phyloP scores from a whole-genome alignment of 73 alveolate genomes.

The Stentor coeruleus region DNA sequence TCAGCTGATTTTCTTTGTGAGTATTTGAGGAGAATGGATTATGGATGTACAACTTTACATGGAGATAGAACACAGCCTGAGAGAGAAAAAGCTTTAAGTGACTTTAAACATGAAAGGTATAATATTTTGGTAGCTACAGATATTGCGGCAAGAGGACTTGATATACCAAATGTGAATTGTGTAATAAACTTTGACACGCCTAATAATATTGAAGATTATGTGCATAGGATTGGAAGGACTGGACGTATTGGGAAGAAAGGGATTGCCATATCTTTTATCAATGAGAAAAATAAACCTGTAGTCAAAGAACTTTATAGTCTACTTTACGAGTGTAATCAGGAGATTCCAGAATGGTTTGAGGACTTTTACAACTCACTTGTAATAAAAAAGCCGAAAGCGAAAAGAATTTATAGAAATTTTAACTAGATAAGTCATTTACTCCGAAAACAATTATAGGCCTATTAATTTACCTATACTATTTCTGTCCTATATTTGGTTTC shows the following conservation, averaged over 20 bases:
- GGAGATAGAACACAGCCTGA: slow-evolving; percentile 64
- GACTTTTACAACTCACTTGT: background rate
- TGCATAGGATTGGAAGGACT: slow-evolving; percentile 97
- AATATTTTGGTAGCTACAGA: slow-evolving; percentile 97
- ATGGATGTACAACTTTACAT: slow-evolving; percentile 53
- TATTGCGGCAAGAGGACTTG: slow-evolving; percentile 97
- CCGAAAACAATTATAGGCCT: background rate
- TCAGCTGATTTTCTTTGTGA: background rate
- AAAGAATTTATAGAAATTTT: background rate
- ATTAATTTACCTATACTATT: background rate
- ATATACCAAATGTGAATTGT: slow-evolving; percentile 95
- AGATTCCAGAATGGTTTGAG: background rate
- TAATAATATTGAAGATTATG: slow-evolving; percentile 88
- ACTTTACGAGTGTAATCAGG: background rate
- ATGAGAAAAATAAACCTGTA: too few species aligned
- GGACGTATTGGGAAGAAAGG: slow-evolving; percentile 97
- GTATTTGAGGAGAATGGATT: slow-evolving; percentile 16
- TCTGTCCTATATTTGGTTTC: background rate
- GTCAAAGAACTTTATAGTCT: too few species aligned
- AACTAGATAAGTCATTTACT: too few species aligned
- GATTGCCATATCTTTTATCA: too few species aligned
- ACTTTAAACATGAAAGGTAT: slow-evolving; percentile 87
- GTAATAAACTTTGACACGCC: slow-evolving; percentile 97
- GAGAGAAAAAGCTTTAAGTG: slow-evolving; percentile 77
- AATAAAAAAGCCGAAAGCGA: background rate